Conservation (phyloP, 257 asterid genomes). For the Anisodus tanguticus region DNA sequence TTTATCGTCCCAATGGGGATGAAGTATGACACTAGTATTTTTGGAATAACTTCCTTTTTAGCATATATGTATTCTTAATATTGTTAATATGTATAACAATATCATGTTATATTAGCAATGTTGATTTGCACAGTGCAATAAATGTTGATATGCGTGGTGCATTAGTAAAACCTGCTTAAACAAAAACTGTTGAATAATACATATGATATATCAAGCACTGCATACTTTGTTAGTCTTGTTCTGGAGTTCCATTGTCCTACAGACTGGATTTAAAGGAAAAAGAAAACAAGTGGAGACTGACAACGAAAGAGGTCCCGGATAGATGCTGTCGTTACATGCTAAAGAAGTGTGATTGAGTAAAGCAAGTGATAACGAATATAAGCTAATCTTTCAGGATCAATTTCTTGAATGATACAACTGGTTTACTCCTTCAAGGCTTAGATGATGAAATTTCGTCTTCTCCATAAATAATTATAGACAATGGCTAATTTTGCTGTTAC, state of each 20-base stretch:
- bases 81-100: not conserved
- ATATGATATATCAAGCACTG: not conserved
- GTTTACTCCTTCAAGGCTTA: too few relatives aligned
- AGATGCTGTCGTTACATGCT: not conserved
- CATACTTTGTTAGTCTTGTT: not conserved
- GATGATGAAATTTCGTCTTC: too few relatives aligned
- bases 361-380: not conserved
- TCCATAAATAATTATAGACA: too few relatives aligned
- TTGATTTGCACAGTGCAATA: not conserved
- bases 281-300: too few relatives aligned
- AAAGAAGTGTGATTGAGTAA: not conserved
- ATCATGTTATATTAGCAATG: not conserved
- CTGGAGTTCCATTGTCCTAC: not conserved
- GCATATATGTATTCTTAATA: not conserved
- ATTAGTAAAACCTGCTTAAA: not conserved
- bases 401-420: too few relatives aligned
- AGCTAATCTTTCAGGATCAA: too few relatives aligned
- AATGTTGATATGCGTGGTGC: not conserved
- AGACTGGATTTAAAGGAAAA: not conserved
- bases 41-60: not conserved
- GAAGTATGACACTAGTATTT: not conserved
- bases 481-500: too few relatives aligned
- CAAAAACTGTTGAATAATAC: not conserved
- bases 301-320: not conserved
- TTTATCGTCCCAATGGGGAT: not conserved